Evolutionary conservation across 164 flowering plant species (phyloP), one percentile per base, ranked within the genome.

Genomic region (Chimonanthus salicifolius): DNA sequence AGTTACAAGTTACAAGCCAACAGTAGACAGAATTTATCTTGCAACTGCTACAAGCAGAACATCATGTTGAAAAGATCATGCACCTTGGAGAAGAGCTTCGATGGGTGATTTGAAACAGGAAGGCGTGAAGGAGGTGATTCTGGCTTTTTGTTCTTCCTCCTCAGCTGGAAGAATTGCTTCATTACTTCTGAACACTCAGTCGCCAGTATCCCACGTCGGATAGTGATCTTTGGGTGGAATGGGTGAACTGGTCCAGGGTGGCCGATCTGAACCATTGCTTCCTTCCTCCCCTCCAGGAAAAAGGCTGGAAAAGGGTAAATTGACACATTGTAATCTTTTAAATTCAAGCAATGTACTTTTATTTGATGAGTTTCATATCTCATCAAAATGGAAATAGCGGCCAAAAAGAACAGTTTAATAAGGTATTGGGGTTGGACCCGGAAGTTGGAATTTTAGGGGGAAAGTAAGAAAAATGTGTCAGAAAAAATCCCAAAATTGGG

Each of bases 81-180:
- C 85, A 92, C 80, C 85, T 87, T 94, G 1, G 82, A 78, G 47
- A 91, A 71, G 50, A 92, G 60, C 74, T 88, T 92, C 1, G 93
- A 74, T 2, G 87, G 92, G 72, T 83, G 86, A 63, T 63, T 70
- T 10, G 86, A 60, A 68, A 82, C 62, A 0, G 86, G 88, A 78
- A 87, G 81, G 69, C 84, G 68, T n/a, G 93, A 83, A 67, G 81
- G 69, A n/a, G 86, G 74, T 2, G 85, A 70, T 16, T 84, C 90
- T 72, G 78, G 69, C 70, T 81, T 81, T 77, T 85, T 86, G 54
- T 78, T 83, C 72, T 85, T 85, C 82, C 99, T 88, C 78, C 98
- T 87, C 46, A 88, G 87, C 81, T 88, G 90, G 76, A 95, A 92
- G 77, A 95, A 92, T 49, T 92, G 96, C 74, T 90, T 88, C 99